Evolutionary conservation across 208 protist genomes (phyloP).

Genomic region (Borovskyia barvae): DNA sequence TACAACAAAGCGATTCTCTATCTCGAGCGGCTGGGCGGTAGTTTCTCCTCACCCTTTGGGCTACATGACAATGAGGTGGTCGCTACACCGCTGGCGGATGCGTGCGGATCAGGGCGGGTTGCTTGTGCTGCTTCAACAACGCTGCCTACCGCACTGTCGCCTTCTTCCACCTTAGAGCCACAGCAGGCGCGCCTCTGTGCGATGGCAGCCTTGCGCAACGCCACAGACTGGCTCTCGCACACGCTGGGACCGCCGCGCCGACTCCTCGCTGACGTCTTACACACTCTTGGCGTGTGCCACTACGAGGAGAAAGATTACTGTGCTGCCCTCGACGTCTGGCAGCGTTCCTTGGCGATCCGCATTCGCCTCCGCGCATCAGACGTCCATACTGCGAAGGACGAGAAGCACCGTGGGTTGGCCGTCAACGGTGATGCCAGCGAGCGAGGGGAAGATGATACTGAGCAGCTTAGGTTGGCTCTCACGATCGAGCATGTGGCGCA

Average conservation of each 20-base stretch:
- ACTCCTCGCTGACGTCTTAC: constrained; percentile 56
- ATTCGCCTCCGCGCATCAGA: constrained; percentile 2
- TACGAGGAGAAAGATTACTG: constrained; percentile 22
- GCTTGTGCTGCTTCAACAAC: too few species aligned
- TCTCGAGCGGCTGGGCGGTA: constrained; percentile 28
- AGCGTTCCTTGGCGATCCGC: constrained; percentile 24
- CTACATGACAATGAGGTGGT: not conserved
- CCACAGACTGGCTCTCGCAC: constrained; percentile 26
- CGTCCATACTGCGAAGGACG: not conserved
- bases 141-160: not conserved
- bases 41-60: not conserved
- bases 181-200: too few species aligned
- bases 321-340: constrained; percentile 20
- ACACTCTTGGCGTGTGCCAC: constrained; percentile 61
- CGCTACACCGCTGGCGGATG: not conserved
- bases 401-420: not conserved
- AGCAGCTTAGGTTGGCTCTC: constrained; percentile 57
- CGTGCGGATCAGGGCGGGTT: not conserved
- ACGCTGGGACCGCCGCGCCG: constrained; percentile 31
- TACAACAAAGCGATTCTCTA: constrained; percentile 56
- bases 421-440: not conserved
- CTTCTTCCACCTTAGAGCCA: not conserved
- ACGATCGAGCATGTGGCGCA: constrained; percentile 70
- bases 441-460: constrained; percentile 1
- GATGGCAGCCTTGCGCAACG: constrained; percentile 28